Evolutionary conservation across 2,329 filamentous ascomycete genomes (phyloP), one percentile per base, ranked within the genome.

Genomic region (Ophiostoma perfectum): DNA sequence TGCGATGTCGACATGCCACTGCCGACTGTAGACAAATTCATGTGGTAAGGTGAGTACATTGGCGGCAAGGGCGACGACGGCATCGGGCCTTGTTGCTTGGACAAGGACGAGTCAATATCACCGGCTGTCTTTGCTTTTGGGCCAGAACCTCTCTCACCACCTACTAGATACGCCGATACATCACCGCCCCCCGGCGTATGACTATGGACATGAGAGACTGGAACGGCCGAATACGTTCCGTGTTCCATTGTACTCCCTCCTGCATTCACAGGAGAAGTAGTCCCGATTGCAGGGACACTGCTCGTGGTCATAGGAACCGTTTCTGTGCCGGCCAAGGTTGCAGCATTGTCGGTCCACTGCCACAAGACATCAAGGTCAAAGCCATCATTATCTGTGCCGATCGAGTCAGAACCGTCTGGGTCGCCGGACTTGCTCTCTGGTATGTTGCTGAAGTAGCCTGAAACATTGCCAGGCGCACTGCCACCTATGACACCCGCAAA

Each of bases 301-400:
- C 27, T 45, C 14, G 60, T 42, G 9, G 45, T 47, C 12, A 44
- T 39, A 3, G 42, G 36, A 2, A 55, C 9, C 12, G 16, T 49
- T 1, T 55, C 6, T 14, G 63, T 41, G 0, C 41, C 52, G 14
- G 64, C 49, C 39, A 58, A 44, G 18, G 38, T 36, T 3, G 41
- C 39, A 27, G 5, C n/a, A 14, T 27, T 55, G 18, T 55, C 49
- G 4, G 44, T 18, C 67, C 67, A 66, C 18, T 64, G 45, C 68
- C 65, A 69, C 2, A 66, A 42, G 12, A 47, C 1, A 12, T 64
- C 65, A 63, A 66, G 44, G 11, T 66, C 68, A n/a, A 69, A 66
- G 5, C 39, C 60, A 7, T 68, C 67, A 5, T 16, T 45, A 11
- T 64, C 67, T 7, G 65, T 66, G 12, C 47, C 67, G 3, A 69